These are phyloP conservation scores for Fusarium tuaranense DNA, from an alignment of 2,329 filamentous ascomycete genomes.

Conservation along the genomic window DNA sequence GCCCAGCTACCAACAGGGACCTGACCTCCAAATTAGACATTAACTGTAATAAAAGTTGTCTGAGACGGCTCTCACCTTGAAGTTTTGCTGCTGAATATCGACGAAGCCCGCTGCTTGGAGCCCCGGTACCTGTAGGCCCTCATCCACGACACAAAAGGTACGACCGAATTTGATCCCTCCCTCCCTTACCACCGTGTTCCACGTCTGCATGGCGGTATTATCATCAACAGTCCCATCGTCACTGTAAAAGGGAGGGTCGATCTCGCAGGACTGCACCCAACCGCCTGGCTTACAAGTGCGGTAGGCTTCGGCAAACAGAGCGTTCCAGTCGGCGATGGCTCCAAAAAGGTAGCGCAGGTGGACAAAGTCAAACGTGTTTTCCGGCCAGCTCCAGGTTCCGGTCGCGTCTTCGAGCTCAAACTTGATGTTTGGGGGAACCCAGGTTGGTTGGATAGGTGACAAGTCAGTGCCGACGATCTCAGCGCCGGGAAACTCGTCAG, in stretches of 20 bases:
- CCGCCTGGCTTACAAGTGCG: slow-evolving; percentile 8
- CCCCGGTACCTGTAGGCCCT: slow-evolving; percentile 6
- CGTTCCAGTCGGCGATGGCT: slow-evolving; percentile 14
- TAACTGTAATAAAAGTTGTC: background rate
- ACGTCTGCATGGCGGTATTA: slow-evolving; percentile 3
- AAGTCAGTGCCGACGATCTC: slow-evolving; percentile 16
- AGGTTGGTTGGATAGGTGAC: slow-evolving; percentile 14
- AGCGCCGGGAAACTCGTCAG: slow-evolving; percentile 10
- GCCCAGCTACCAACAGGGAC: slow-evolving; percentile 17
- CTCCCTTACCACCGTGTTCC: background rate
- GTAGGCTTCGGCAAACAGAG: slow-evolving; percentile 13
- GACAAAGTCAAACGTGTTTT: slow-evolving; percentile 17
- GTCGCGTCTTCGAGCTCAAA: slow-evolving; percentile 18
- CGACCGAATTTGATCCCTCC: slow-evolving; percentile 4
- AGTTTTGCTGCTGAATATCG: slow-evolving; percentile 1
- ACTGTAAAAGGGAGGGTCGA: slow-evolving; percentile 10
- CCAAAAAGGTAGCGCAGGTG: slow-evolving; percentile 26
- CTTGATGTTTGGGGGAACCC: slow-evolving; percentile 15
- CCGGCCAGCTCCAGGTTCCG: slow-evolving; percentile 2
- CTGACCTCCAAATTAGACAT: background rate
- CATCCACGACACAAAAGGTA: slow-evolving; percentile 7
- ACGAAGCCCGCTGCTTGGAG: slow-evolving; percentile 13
- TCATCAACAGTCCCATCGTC: slow-evolving; percentile 15
- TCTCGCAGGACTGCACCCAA: slow-evolving; percentile 21
- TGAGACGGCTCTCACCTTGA: slow-evolving; percentile 1